These are phyloP conservation scores for Hysterium pulicare DNA, from an alignment of 2,329 filamentous ascomycete species.

Conservation along the genomic window DNA sequence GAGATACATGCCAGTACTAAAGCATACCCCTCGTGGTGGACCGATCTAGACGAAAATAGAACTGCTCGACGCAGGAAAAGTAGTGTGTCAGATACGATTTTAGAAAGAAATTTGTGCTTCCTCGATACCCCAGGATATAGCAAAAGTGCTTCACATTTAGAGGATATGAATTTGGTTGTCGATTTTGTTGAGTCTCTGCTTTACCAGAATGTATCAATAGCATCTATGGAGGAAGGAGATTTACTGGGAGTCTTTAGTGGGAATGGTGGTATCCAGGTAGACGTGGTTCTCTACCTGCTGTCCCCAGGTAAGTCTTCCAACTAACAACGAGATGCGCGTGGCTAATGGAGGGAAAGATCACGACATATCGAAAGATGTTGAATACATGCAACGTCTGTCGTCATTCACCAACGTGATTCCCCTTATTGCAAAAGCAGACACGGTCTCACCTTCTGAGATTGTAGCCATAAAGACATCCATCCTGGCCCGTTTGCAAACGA, in stretches of 20 bases:
- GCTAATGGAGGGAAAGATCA: constrained; percentile 28
- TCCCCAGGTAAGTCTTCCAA: constrained; percentile 55
- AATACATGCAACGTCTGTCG: constrained; percentile 67
- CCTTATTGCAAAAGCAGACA: constrained; percentile 74
- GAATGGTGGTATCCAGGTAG: constrained; percentile 77
- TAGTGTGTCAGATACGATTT: constrained; percentile 69
- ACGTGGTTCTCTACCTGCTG: constrained; percentile 82
- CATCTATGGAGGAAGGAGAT: constrained; percentile 67
- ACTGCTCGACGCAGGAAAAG: constrained; percentile 61
- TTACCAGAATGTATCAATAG: constrained; percentile 59
- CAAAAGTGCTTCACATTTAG: constrained; percentile 38
- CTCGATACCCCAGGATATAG: constrained; percentile 74
- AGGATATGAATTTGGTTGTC: constrained; percentile 40
- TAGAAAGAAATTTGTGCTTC: constrained; percentile 92
- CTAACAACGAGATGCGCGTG: constrained; percentile 2
- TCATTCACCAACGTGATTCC: constrained; percentile 81
- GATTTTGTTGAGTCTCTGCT: constrained; percentile 72
- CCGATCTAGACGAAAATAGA: constrained; percentile 66
- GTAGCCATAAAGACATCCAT: constrained; percentile 59
- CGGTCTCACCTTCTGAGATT: constrained; percentile 58
- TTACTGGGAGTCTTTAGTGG: constrained; percentile 75
- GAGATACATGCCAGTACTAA: constrained; percentile 47
- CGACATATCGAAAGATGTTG: constrained; percentile 58
- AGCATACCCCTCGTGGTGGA: constrained; percentile 85
- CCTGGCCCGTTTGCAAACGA: constrained; percentile 53